A percentile compares a stretch with the other conserved stretches of the same genome.
Evolutionary conservation across 2,329 filamentous ascomycete genomes (phyloP).

Genomic region (Xylaria sp.): DNA sequence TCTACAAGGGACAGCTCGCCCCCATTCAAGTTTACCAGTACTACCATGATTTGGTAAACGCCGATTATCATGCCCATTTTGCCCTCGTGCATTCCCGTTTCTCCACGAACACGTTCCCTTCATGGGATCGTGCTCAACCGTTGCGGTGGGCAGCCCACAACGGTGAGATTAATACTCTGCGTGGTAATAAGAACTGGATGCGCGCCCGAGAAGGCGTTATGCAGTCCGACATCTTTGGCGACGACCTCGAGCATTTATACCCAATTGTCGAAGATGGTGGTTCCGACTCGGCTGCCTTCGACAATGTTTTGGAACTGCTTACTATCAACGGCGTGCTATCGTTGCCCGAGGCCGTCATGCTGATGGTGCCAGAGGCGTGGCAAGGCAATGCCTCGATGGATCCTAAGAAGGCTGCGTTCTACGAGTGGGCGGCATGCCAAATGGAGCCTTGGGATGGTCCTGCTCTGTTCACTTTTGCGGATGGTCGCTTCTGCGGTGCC

Average conservation of each 20-base stretch:
- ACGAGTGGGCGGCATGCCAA: constrained; percentile 97
- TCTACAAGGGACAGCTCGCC: constrained; percentile 96
- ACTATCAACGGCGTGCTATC: constrained; percentile 96
- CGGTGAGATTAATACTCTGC: constrained; percentile 96
- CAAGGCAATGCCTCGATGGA: constrained; percentile 93
- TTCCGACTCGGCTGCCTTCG: constrained; percentile 94
- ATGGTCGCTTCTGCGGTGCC: constrained; percentile 94
- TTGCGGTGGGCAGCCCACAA: constrained; percentile 97
- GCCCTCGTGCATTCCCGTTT: constrained; percentile 96
- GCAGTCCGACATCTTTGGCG: constrained; percentile 88
- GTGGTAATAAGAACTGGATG: constrained; percentile 99
- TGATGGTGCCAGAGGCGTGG: constrained; percentile 98
- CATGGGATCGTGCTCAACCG: constrained; percentile 96
- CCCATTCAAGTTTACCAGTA: constrained; percentile 97
- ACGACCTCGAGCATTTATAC: constrained; percentile 87
- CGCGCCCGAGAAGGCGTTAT: constrained; percentile 92
- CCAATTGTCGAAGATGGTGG: constrained; percentile 96
- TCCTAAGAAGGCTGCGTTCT: constrained; percentile 93
- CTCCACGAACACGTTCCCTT: constrained; percentile 97
- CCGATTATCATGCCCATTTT: constrained; percentile 97
- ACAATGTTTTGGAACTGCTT: constrained; percentile 92
- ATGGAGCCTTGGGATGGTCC: constrained; percentile 99
- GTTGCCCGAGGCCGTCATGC: constrained; percentile 93
- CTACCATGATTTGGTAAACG: constrained; percentile 94
- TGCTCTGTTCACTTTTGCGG: constrained; percentile 94